Evolutionary conservation across 225 moss, liverwort and hornwort genomes (phyloP), one percentile per base, ranked within the genome.

Genomic region (Lunularia cruciata): DNA sequence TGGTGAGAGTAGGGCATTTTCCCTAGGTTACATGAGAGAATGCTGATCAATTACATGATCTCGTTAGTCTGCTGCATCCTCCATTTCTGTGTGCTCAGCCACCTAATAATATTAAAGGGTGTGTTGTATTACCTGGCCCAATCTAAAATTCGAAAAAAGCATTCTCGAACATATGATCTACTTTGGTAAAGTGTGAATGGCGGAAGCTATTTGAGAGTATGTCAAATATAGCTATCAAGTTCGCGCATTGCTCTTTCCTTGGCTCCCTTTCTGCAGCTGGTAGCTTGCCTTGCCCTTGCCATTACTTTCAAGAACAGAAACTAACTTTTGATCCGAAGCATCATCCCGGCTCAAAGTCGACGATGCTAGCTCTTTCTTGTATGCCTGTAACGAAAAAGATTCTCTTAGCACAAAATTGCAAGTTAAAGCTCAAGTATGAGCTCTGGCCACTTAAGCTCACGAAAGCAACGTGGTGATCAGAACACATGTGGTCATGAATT

Each of bases 281-380:
- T 76, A 73, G 76, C 76, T 81, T 22, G 76, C 80, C 64, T 69
- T 81, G 49, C 80, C 76, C n/a, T n/a, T n/a, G n/a, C n/a, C n/a
- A 37, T 81, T 76, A 55, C 63, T 81, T 64, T 81, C 80, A 31
- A 81, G 73, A 8, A 81, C 76, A 76, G 80, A 68, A 48, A 81
- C 76, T 64, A 81, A 57, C 60, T 69, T 81, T 12, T 76, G 80
- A 57, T 81, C 80, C 0, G 72, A 68, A 51, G 63, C 16, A 26
- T 71, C 80, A 26, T 76, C 80, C 35, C 73, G 72, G 49, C 64
- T 72, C 19, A 58, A 31, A 76, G 57, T 7, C 80, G 68, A 40
- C 80, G 76, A 6, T 76, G 72, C 62, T 76, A 72, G 18, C 80
- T 72, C 34, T 81, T 81, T 54, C 72, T 69, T 16, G 67, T 51